Evolutionary conservation across 139 green algal species (phyloP).

Genomic region (Nannochloris sp.): DNA sequence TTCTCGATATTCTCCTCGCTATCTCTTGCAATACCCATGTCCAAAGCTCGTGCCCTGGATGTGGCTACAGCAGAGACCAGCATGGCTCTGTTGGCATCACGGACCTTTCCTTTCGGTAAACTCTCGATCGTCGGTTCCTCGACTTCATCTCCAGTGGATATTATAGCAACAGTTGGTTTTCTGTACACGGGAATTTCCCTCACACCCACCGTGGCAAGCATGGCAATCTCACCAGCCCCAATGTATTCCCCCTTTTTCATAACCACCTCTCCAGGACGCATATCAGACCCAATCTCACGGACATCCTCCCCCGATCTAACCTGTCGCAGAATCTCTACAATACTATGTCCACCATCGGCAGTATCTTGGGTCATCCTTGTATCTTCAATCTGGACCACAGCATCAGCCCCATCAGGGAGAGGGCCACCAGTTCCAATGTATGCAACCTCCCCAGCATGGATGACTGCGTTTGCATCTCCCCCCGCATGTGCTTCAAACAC

Average conservation of each 20-base stretch:
- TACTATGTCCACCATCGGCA: not conserved
- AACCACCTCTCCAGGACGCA: constrained; percentile 53
- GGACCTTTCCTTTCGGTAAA: constrained; percentile 69
- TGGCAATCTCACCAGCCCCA: constrained; percentile 72
- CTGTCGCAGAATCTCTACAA: constrained; percentile 55
- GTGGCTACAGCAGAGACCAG: constrained; percentile 62
- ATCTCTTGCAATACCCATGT: constrained; percentile 74
- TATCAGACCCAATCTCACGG: constrained; percentile 66
- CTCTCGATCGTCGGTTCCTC: constrained; percentile 33
- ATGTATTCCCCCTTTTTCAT: constrained; percentile 62
- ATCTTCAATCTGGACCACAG: constrained; percentile 60
- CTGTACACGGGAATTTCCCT: constrained; percentile 29
- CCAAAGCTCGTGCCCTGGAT: constrained; percentile 36
- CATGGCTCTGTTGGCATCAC: constrained; percentile 85
- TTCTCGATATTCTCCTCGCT: constrained; percentile 42
- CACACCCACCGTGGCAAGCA: constrained; percentile 81
- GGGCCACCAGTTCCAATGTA: constrained; percentile 84
- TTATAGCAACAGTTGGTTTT: constrained; percentile 60
- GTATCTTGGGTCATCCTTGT: constrained; percentile 40
- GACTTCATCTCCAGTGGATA: constrained; percentile 83
- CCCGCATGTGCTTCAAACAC: constrained; percentile 68
- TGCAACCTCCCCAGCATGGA: constrained; percentile 49
- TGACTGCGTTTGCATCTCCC: constrained; percentile 1
- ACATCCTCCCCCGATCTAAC: constrained; percentile 49
- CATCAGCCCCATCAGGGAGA: constrained; percentile 40